Conservation (phyloP, 176 grass and related monocot species). For the Aegilops longissima region DNA sequence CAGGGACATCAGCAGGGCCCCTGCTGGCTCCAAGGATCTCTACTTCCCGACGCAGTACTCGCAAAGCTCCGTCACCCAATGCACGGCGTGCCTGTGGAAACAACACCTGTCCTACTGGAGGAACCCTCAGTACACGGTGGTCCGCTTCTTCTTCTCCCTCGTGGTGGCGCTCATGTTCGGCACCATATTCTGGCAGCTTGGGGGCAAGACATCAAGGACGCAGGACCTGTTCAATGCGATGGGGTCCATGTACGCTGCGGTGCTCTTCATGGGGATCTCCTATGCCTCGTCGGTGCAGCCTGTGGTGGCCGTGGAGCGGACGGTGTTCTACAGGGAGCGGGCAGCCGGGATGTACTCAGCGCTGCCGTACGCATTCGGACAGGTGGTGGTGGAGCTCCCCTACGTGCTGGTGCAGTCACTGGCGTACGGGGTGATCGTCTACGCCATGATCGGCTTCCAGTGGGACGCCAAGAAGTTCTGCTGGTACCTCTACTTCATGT, state of each 20-base stretch:
- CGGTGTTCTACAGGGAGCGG: conserved; percentile 56
- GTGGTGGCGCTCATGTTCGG: conserved; percentile 59
- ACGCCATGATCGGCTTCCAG: conserved; percentile 52
- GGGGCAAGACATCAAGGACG: conserved; percentile 35
- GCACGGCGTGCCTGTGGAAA: conserved; percentile 65
- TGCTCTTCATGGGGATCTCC: conserved; percentile 59
- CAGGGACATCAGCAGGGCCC: conserved; percentile 43
- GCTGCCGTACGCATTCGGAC: conserved; percentile 56
- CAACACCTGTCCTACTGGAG: conserved; percentile 69
- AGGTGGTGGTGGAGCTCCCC: conserved; percentile 53
- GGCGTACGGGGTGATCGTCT: conserved; percentile 48
- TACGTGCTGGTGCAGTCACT: conserved; percentile 52
- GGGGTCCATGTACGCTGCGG: conserved; percentile 71
- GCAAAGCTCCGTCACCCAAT: conserved; percentile 50
- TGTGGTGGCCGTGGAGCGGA: conserved; percentile 43
- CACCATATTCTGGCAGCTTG: conserved; percentile 64
- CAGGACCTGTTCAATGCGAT: conserved; percentile 64
- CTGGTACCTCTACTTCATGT: conserved; percentile 72
- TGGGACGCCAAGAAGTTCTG: conserved; percentile 54
- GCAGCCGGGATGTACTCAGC: conserved; percentile 63
- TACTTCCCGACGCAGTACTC: conserved; percentile 54
- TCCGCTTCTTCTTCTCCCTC: conserved; percentile 66
- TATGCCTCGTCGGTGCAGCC: conserved; percentile 58
- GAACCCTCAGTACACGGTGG: conserved; percentile 65
- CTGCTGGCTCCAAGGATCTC: conserved; percentile 48